phyloP scores from a whole-genome alignment of 331 rosid species.

The Acacia pycnantha region DNA sequence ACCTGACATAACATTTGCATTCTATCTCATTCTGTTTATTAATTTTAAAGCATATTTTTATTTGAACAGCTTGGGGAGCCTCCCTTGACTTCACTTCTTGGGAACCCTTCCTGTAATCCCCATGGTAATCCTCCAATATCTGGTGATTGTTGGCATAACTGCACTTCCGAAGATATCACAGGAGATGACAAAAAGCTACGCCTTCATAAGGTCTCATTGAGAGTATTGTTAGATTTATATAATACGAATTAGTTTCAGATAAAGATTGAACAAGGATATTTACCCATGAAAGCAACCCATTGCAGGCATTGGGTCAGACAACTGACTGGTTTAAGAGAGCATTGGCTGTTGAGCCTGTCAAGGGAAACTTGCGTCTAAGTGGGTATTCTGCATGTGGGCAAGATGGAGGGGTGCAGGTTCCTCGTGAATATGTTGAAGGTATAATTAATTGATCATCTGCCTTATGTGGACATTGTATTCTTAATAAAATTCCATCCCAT shows the following conservation, averaged over 20 bases:
- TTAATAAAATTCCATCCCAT: not conserved
- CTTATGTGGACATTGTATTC: conserved; percentile 10
- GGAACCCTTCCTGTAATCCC: conserved; percentile 79
- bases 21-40: conserved; percentile 19
- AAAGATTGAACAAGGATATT: conserved; percentile 30
- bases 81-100: conserved; percentile 47
- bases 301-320: conserved; percentile 94
- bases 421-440: conserved; percentile 93
- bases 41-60: not conserved
- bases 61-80: conserved; percentile 91
- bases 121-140: conserved; percentile 72
- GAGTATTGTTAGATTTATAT: conserved; percentile 18
- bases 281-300: conserved; percentile 24
- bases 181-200: conserved; percentile 83
- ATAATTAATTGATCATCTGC: conserved; percentile 34
- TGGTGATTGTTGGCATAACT: conserved; percentile 97
- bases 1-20: conserved; percentile 7
- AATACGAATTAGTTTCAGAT: not conserved
- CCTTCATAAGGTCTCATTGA: conserved; percentile 72
- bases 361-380: conserved; percentile 86
- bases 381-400: conserved; percentile 99
- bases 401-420: conserved; percentile 99
- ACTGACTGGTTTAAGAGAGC: conserved; percentile 89
- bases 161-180: conserved; percentile 85
- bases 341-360: conserved; percentile 55